Evolutionary conservation across 345 rosid genomes (phyloP).

Genomic region (Pugionium cornutum): DNA sequence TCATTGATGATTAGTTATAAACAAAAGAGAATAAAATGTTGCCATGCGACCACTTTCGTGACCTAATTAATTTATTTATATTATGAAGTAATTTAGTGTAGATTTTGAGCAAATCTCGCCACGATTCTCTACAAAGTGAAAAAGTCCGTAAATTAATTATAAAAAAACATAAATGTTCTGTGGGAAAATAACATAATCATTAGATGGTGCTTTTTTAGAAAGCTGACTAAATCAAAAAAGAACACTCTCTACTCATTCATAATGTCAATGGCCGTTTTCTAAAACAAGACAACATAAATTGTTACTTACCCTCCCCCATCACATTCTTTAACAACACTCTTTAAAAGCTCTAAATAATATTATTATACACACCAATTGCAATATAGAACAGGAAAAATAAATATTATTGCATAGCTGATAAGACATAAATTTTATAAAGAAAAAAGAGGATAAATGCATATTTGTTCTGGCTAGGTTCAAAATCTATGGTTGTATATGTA

Average conservation of each 20-base stretch:
- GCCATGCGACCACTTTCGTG: neutral
- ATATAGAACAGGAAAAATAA: too few species aligned
- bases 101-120: conserved; percentile 41
- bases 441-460: too few species aligned
- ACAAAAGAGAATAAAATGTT: too few species aligned
- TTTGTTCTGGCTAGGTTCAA: too few species aligned
- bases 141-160: neutral
- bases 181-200: conserved; percentile 5
- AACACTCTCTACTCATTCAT: neutral
- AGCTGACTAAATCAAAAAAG: conserved; percentile 30
- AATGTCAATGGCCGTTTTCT: conserved; percentile 23
- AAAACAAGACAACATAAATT: conserved; percentile 24
- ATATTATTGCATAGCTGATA: too few species aligned
- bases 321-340: conserved; percentile 18
- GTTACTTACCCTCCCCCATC: conserved; percentile 27
- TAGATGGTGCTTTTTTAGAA: neutral
- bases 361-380: too few species aligned
- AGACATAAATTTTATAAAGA: too few species aligned
- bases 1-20: too few species aligned
- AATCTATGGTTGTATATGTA: too few species aligned
- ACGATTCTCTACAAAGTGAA: conserved; percentile 16
- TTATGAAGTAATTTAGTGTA: conserved; percentile 1
- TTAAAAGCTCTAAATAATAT: neutral
- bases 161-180: neutral
- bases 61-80: too few species aligned